Base-by-base conservation (phyloP, 805 yeast genomes). In the Candida vartiovaarae region DNA sequence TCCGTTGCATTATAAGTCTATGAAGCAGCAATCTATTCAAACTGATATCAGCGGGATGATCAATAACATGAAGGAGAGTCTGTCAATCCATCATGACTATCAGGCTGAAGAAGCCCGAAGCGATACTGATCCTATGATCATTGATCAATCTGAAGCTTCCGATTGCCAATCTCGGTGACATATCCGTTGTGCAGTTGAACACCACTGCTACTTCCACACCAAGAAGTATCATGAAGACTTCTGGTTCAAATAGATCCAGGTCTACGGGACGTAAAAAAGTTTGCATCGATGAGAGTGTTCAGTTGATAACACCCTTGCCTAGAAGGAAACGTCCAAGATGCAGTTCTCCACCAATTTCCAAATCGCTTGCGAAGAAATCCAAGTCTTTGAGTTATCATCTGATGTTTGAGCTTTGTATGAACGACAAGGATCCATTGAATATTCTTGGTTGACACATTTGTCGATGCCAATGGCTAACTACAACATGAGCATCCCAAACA, bases 21-120 rank as follows among this genome's bases (percentile, higher is more conserved):
- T 20, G 4, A 41, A 26, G 28, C 27, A 26, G 9, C 32, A n/a
- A 6, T 34, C 32, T 9, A 29, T 40, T n/a, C 42, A 40, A 25
- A 44, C 73, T 45, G 55, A 53, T 5, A 45, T 47, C 15, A 44
- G 43, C 27, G 30, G 39, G 32, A 45, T 45, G 25, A 42, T 39
- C 31, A 42, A 40, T 7, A 38, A 41, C n/a, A 40, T 54, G 46
- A 47, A 45, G 24, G 35, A 36, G 20, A 45, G 39, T 10, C 24
- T 43, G 4, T 34, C 40, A 34, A 36, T 49, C 3, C 24, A 31
- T 15, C 20, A 15, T 15, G 20, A 15, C 20, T 15, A 15, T 15
- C 20, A 15, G 20, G 20, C 20, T 15, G 20, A 15, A 15, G 20
- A 15, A 15, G 20, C 20, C 20, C 20, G 20, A 15, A 15, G 20